Evolutionary conservation across 495 filamentous ascomycete species (phyloP), one percentile per base, ranked within the genome.

Genomic region (Copromyces sp.): DNA sequence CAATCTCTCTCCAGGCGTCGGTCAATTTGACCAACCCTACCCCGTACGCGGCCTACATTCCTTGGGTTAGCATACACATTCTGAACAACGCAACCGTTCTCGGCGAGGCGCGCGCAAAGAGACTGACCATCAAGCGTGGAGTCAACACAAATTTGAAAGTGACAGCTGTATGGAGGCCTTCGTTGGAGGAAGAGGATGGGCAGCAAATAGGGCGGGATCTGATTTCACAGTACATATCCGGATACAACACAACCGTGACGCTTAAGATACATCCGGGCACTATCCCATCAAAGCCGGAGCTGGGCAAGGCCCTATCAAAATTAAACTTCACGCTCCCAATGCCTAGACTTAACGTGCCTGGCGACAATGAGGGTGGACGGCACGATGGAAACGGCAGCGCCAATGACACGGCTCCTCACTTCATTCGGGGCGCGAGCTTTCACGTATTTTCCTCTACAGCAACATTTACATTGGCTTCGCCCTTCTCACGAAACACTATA

Each of bases 21-120:
- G 82, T 96, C 72, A 95, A 94, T 78, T 83, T 97, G 73, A 95
- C 92, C 3, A 99, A 99, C 77, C 95, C 95, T 4, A 96, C 94
- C 1, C 83, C 89, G 1, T 97, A 97, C 80, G 89, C 92, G 35
- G 93, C 92, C 0, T 83, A 84, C 24, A 82, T 99, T 45, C 95
- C 95, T 9, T 95, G 90, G 73, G 76, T 92, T 68, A 93, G 93
- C 77, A 83, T 97, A 42, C 85, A 93, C 72, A 77, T 98, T 40
- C 78, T 92, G 38, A 90, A 86, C 78, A 95, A 97, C 75, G 88
- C 83, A 35, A 90, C 91, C 0, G 77, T 90, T 12, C 82, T 99
- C 16, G 95, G 92, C 68, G 91, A 94, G 80, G 88, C 90, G 8
- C 90, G 84, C 1, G 86, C 89, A 4, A 82, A 82, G 59, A 82